Evolutionary conservation across 257 asterid species (phyloP).

Genomic region (Cordia subcordata): DNA sequence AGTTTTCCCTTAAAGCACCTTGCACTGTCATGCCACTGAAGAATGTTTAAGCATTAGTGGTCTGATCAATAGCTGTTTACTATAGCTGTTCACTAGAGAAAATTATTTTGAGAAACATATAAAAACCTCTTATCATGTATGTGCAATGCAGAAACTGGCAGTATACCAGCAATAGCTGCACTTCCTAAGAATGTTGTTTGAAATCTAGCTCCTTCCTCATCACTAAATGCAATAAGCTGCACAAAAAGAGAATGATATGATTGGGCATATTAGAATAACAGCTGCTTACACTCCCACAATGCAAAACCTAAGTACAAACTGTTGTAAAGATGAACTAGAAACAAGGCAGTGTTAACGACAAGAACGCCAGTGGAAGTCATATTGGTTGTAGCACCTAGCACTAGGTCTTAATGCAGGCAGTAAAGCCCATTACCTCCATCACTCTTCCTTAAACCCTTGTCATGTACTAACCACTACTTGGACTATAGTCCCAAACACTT

Average conservation of each 20-base stretch:
- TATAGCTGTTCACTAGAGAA: constrained; percentile 1
- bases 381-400: too few relatives aligned
- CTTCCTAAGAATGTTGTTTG: constrained; percentile 97
- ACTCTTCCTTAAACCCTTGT: too few relatives aligned
- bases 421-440: too few relatives aligned
- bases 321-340: too few relatives aligned
- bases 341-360: too few relatives aligned
- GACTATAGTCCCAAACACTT: too few relatives aligned
- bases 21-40: constrained; percentile 96
- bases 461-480: too few relatives aligned
- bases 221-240: constrained; percentile 94
- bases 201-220: constrained; percentile 98
- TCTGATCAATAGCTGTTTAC: constrained; percentile 13
- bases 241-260: neutral
- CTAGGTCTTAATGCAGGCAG: too few relatives aligned
- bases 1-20: constrained; percentile 69
- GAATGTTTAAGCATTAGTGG: constrained; percentile 29
- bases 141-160: constrained; percentile 65
- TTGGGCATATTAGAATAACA: neutral
- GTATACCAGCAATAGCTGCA: constrained; percentile 95
- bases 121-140: constrained; percentile 79
- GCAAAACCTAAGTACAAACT: too few relatives aligned
- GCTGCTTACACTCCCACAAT: too few relatives aligned
- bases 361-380: too few relatives aligned
- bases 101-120: constrained; percentile 23